Base-by-base conservation (phyloP, 2,329 filamentous ascomycete species). In the Fusarium tupiense region DNA sequence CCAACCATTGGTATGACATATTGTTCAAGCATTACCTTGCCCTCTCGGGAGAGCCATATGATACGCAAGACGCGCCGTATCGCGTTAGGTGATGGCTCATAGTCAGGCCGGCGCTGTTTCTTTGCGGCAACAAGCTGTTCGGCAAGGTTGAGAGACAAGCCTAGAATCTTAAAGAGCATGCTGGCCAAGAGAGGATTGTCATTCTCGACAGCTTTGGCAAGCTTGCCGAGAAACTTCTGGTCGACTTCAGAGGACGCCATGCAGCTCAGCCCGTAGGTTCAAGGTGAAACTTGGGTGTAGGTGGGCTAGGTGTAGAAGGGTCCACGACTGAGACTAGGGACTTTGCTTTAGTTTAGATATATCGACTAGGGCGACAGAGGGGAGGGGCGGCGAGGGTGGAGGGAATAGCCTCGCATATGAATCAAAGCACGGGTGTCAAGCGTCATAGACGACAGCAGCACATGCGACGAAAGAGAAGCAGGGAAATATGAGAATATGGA, bases 221-320 rank as follows among this genome's bases (percentile, higher is more conserved):
- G 92, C 81, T 91, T 92, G 84, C 94, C 95, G 79, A 99, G 89
- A 84, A 97, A 98, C 85, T 98, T 99, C 85, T 98, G 95, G 83
- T 99, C 96, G 72, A 98, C 94, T 85, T 98, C 94, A 70, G 95
- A 96, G 81, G 95, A 96, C 85, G 96, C 96, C 96, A 98, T 99
- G 72, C 81, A 80, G 78, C 54, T 64, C 73, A 71, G 64, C 35
- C 50, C 54, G 57, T 35, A 69, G 35, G 62, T 67, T 56, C 44
- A 65, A 52, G 37, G 52, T 38, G 68, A 24, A 65, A 41, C 64
- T 47, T 43, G 64, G 67, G 58, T 63, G 65, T 67, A 35, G 35
- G 63, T 52, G 49, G 59, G 54, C 63, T 73, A 73, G 77, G 69
- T 58, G 57, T 64, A 66, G 58, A 69, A 61, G 50, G 70, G 61